Evolutionary conservation across 208 protist genomes (phyloP).

Genomic region (Trypanosoma platydactyli): DNA sequence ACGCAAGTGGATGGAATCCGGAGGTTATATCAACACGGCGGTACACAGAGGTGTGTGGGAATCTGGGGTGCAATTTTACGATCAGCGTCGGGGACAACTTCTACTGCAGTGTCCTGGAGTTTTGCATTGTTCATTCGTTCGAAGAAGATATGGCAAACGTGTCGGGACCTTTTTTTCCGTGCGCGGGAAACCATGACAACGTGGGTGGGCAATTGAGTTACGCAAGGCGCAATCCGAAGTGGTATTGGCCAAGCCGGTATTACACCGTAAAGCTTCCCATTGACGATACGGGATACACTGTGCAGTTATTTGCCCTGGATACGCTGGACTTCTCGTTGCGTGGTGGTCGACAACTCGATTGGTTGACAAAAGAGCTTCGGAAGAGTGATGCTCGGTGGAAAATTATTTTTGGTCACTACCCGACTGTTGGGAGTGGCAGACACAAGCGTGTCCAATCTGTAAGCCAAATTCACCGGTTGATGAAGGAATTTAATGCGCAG

Average conservation of each 20-base stretch:
- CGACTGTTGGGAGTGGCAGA: constrained; percentile 23
- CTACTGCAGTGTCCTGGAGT: constrained; percentile 20
- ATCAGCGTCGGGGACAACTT: constrained; percentile 31
- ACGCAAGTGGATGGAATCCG: background rate
- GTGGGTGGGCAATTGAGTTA: constrained; percentile 21
- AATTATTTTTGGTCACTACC: constrained; percentile 33
- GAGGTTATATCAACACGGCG: constrained; percentile 26
- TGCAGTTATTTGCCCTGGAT: constrained; percentile 28
- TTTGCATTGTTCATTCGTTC: constrained; percentile 29
- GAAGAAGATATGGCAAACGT: constrained; percentile 29
- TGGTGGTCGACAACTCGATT: constrained; percentile 16
- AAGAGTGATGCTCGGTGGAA: constrained; percentile 33
- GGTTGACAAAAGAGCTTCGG: constrained; percentile 16
- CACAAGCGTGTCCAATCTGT: constrained; percentile 21
- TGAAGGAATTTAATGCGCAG: constrained; percentile 30
- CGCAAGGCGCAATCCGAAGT: constrained; percentile 12
- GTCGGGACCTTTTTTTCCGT: constrained; percentile 26
- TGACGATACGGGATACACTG: constrained; percentile 32
- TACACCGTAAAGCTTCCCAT: constrained; percentile 33
- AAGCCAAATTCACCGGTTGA: constrained; percentile 6
- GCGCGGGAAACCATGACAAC: constrained; percentile 29
- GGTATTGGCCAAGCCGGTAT: constrained; percentile 24
- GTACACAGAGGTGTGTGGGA: constrained; percentile 19
- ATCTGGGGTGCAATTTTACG: constrained; percentile 30
- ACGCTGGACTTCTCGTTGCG: constrained; percentile 2